A percentile compares a stretch with the other conserved stretches of the same genome.
phyloP scores from a whole-genome alignment of 176 grass and related monocot genomes.

The Aegilops sharonensis region DNA sequence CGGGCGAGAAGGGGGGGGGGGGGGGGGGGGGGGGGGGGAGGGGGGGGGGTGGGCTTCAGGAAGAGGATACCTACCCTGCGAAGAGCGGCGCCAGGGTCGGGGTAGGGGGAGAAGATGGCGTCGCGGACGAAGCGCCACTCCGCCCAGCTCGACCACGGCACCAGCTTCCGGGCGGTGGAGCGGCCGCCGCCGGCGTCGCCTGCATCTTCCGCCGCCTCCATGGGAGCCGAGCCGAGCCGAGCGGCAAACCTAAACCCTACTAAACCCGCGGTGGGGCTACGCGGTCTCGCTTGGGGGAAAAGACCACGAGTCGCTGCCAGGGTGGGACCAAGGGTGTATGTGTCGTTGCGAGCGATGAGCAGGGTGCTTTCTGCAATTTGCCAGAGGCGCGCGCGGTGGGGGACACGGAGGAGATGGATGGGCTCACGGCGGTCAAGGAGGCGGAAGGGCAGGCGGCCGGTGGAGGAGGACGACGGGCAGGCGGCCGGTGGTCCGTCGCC shows the following conservation, averaged over 20 bases:
- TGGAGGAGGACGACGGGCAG: too few relatives aligned
- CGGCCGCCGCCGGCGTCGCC: constrained; percentile 25
- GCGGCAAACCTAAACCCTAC: constrained; percentile 32
- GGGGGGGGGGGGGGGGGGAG: too few relatives aligned
- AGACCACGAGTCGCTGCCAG: neutral
- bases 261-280: constrained; percentile 16
- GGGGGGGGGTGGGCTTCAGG: neutral
- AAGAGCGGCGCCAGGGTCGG: constrained; percentile 47
- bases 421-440: too few relatives aligned
- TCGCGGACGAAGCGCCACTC: constrained; percentile 81
- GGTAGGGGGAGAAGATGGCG: constrained; percentile 68
- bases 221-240: constrained; percentile 13
- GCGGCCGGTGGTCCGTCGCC: too few relatives aligned
- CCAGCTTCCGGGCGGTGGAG: constrained; percentile 70
- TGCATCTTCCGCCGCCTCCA: constrained; percentile 40
- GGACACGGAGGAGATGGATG: too few relatives aligned
- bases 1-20: too few relatives aligned
- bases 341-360: neutral
- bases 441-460: too few relatives aligned
- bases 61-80: constrained; percentile 42
- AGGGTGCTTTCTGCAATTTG: constrained; percentile 5
- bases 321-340: constrained; percentile 10
- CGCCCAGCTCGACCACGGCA: constrained; percentile 88
- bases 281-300: neutral
- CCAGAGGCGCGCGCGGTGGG: too few relatives aligned